Conservation (phyloP, 305 asterid genomes). For the Rubia tinctorum region DNA sequence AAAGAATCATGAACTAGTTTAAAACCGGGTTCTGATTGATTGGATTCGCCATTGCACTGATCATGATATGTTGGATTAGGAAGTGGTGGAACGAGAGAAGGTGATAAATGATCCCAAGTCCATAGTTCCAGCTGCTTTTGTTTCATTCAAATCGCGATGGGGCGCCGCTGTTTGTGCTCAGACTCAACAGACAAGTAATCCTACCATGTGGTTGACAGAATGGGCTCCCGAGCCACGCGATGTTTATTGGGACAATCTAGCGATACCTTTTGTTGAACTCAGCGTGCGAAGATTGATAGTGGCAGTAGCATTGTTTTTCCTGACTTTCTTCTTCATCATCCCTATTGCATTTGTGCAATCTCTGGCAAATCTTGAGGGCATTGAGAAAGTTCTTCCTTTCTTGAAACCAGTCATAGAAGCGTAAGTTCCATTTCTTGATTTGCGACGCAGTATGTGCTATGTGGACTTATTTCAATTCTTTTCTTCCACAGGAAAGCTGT, state of each 20-base stretch:
- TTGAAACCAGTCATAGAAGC: conserved; percentile 57
- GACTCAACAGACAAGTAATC: conserved; percentile 85
- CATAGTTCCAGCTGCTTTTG: conserved; percentile 90
- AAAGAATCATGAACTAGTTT: background rate
- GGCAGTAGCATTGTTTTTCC: conserved; percentile 76
- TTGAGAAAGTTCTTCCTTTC: conserved; percentile 73
- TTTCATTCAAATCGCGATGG: conserved; percentile 89
- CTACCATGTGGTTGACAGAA: conserved; percentile 87
- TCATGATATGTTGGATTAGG: conserved; percentile 39
- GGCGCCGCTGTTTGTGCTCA: conserved; percentile 99
- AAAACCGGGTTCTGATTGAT: background rate
- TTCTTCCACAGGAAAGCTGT: conserved; percentile 40
- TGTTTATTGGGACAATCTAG: conserved; percentile 88
- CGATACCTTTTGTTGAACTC: conserved; percentile 86
- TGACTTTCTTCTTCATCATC: conserved; percentile 90
- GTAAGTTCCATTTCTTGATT: conserved; percentile 33
- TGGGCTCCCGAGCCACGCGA: conserved; percentile 99
- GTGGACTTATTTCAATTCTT: too few species aligned
- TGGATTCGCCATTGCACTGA: background rate
- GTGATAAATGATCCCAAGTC: conserved; percentile 69
- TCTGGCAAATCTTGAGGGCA: conserved; percentile 82
- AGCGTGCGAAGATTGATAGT: conserved; percentile 55
- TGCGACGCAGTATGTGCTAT: too few species aligned
- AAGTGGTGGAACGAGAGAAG: conserved; percentile 72
- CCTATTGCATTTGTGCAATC: conserved; percentile 93